Conservation (phyloP, 2,329 filamentous ascomycete species). For the Ophiocordyceps camponoti-saundersi region DNA sequence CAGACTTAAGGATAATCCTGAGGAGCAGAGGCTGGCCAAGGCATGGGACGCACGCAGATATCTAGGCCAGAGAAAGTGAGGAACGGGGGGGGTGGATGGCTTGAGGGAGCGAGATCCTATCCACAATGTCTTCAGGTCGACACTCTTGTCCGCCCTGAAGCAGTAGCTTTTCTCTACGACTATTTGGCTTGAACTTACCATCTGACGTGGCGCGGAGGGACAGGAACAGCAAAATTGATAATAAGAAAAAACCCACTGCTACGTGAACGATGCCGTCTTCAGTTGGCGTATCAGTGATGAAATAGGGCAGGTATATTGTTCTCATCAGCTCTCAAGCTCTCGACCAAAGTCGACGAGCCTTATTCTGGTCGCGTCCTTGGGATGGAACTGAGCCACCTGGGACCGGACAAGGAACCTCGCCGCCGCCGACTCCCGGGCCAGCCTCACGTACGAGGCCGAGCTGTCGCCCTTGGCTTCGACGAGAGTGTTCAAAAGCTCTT, state of each 20-base stretch:
- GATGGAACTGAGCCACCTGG: constrained; percentile 50
- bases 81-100: neutral
- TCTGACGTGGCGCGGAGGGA: too few relatives aligned
- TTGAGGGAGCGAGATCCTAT: too few relatives aligned
- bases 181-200: too few relatives aligned
- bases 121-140: too few relatives aligned
- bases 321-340: constrained; percentile 35
- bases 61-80: neutral
- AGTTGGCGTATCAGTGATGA: neutral
- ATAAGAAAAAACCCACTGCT: neutral
- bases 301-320: neutral
- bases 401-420: constrained; percentile 47
- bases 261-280: neutral
- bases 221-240: neutral
- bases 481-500: constrained; percentile 42
- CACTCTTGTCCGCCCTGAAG: too few relatives aligned
- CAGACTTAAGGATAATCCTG: neutral
- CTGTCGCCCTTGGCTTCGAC: constrained; percentile 35
- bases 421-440: constrained; percentile 43
- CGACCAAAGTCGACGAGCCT: constrained; percentile 47
- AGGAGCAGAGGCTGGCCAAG: neutral
- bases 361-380: constrained; percentile 41
- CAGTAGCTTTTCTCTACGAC: too few relatives aligned
- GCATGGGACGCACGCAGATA: neutral
- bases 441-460: constrained; percentile 38